These are phyloP conservation scores for Ilyonectria robusta DNA, from an alignment of 2,329 filamentous ascomycete genomes.

Conservation along the genomic window DNA sequence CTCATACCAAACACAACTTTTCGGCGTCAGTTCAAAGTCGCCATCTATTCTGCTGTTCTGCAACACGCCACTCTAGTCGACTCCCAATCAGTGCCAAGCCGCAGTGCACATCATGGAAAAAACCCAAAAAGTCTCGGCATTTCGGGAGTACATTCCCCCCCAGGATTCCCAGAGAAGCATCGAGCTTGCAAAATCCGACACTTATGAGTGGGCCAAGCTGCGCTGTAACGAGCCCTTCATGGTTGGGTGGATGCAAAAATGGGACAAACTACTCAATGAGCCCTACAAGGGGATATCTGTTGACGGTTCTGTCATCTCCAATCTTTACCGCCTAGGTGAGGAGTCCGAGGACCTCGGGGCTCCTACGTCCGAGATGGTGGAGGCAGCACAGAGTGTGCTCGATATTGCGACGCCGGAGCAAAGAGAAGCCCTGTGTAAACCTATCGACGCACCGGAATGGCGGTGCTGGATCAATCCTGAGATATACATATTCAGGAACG, in stretches of 20 bases:
- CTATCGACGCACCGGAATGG: constrained; percentile 79
- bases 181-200: constrained; percentile 28
- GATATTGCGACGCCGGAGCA: constrained; percentile 52
- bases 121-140: constrained; percentile 7
- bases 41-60: background rate
- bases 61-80: background rate
- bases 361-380: constrained; percentile 1
- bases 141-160: constrained; percentile 33
- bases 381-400: constrained; percentile 18
- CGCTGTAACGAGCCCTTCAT: constrained; percentile 37
- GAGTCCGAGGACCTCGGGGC: constrained; percentile 24
- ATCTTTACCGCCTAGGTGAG: constrained; percentile 24
- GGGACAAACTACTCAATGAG: constrained; percentile 25
- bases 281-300: constrained; percentile 30
- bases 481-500: constrained; percentile 76
- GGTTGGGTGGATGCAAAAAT: constrained; percentile 33
- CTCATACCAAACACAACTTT: background rate
- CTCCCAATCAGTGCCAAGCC: background rate
- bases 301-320: constrained; percentile 22
- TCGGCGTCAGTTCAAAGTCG: background rate
- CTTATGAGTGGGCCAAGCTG: constrained; percentile 31
- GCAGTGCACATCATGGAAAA: background rate
- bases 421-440: constrained; percentile 63
- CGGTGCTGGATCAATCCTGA: constrained; percentile 79
- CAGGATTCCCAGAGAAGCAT: constrained; percentile 26